Conservation (phyloP, 2,329 filamentous ascomycete genomes). For the Phaeoacremonium minimum region DNA sequence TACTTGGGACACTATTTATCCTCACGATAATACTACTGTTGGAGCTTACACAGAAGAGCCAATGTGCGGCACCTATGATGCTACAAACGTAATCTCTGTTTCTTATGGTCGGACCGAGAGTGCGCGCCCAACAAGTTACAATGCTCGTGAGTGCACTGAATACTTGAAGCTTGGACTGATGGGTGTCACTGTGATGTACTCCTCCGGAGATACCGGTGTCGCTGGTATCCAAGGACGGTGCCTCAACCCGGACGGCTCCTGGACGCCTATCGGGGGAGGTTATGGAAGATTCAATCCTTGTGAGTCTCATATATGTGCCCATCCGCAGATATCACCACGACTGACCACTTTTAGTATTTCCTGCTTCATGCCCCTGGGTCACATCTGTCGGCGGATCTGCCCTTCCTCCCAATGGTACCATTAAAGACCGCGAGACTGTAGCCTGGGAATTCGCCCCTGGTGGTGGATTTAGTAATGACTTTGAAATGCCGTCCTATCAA, state of each 20-base stretch:
- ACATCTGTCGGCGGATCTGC: constrained; percentile 33
- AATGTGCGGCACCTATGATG: constrained; percentile 22
- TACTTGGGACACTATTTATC: constrained; percentile 38
- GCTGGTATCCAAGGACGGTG: constrained; percentile 23
- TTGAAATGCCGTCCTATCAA: constrained; percentile 8
- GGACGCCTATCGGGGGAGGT: constrained; percentile 29
- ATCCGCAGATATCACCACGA: no score
- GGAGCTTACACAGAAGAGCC: constrained; percentile 31
- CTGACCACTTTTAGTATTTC: no score
- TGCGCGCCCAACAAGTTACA: constrained; percentile 39
- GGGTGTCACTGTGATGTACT: constrained; percentile 28
- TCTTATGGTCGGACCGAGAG: constrained; percentile 41
- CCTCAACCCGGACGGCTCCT: constrained; percentile 28
- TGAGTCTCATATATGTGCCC: no score
- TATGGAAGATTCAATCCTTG: constrained; percentile 43
- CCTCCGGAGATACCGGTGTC: constrained; percentile 31
- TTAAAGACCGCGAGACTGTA: constrained; percentile 8
- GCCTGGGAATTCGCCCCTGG: constrained; percentile 10
- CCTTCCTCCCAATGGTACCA: constrained; percentile 8
- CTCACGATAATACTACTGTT: constrained; percentile 32
- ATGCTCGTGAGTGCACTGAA: constrained; percentile 28
- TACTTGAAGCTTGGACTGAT: constrained; percentile 36
- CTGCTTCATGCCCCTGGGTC: constrained; percentile 41
- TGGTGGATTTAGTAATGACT: constrained; percentile 10
- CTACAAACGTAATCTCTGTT: constrained; percentile 42